These are phyloP conservation scores for Penicillium sp. DNA, from an alignment of 2,329 filamentous ascomycete species.

Conservation along the genomic window DNA sequence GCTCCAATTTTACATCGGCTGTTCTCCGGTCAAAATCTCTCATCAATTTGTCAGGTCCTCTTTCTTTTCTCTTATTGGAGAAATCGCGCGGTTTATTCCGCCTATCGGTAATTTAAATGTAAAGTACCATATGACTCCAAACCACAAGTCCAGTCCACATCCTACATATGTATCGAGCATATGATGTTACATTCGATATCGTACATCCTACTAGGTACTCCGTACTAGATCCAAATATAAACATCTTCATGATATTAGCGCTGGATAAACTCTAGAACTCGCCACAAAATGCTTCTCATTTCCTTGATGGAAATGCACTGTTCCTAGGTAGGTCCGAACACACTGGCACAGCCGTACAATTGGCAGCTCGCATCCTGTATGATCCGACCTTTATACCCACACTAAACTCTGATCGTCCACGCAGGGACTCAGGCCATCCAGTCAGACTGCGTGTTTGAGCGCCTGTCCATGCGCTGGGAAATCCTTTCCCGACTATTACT, in stretches of 20 bases:
- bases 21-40: slow-evolving; percentile 16
- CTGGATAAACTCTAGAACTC: background rate
- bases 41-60: slow-evolving; percentile 2
- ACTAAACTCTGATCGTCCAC: slow-evolving; percentile 13
- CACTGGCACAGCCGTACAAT: background rate
- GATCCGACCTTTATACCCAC: slow-evolving; percentile 2
- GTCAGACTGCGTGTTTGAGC: slow-evolving; percentile 1
- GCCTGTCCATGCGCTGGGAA: background rate
- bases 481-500: background rate
- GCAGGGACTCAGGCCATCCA: slow-evolving; percentile 16
- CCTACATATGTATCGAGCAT: background rate
- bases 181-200: background rate
- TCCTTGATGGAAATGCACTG: slow-evolving; percentile 3
- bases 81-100: background rate
- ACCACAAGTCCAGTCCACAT: background rate
- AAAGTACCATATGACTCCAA: background rate
- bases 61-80: background rate
- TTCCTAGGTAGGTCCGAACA: slow-evolving; percentile 4
- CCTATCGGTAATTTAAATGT: background rate
- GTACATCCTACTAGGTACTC: background rate
- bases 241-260: slow-evolving; percentile 5
- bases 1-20: slow-evolving; percentile 11
- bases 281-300: background rate
- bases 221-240: background rate
- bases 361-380: slow-evolving; percentile 6